Evolutionary conservation across 2,329 filamentous ascomycete species (phyloP), one percentile per base, ranked within the genome.

Genomic region (Penicillium sp.): DNA sequence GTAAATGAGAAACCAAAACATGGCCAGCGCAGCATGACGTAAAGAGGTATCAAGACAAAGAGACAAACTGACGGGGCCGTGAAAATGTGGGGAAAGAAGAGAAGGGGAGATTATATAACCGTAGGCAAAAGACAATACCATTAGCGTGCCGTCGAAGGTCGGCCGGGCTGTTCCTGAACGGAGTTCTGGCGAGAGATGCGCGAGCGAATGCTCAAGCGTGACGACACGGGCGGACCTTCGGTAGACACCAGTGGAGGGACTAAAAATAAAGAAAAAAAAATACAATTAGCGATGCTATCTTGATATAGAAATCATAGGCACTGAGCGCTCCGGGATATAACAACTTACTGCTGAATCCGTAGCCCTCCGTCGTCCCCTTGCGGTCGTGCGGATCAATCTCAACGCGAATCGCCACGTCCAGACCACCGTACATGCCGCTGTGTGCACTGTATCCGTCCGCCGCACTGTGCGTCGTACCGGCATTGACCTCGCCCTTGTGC

Each of bases 381-480:
- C 56, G 63, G 63, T 79, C 73, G 31, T 74, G 71, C 14, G 78
- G 77, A 61, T 80, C 73, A 51, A 82, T 79, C 62, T 82, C 80
- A 36, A 82, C 78, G 14, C 75, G 73, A 58, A 81, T 74, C 13
- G 76, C 62, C 33, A 82, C 73, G 60, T 81, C 78, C 59, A 82
- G 63, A 2, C 78, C 78, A 36, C 78, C 78, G 43, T 68, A 64
- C 66, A 79, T 70, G 39, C 68, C 65, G 19, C 76, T 77, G 7
- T 67, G 63, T 55, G 61, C 72, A 61, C 68, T 75, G 49, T 78
- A 62, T 1, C 79, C 79, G 64, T 78, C 76, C 2, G 91, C 89
- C 13, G 92, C 90, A 58, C 85, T 86, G 78, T 97, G 92, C 33
- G 78, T 79, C 0, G 92, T 92, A 3, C 94, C 94, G 0, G 91